phyloP scores from a whole-genome alignment of 139 green algal species.

The Edaphochlamys debaryana region DNA sequence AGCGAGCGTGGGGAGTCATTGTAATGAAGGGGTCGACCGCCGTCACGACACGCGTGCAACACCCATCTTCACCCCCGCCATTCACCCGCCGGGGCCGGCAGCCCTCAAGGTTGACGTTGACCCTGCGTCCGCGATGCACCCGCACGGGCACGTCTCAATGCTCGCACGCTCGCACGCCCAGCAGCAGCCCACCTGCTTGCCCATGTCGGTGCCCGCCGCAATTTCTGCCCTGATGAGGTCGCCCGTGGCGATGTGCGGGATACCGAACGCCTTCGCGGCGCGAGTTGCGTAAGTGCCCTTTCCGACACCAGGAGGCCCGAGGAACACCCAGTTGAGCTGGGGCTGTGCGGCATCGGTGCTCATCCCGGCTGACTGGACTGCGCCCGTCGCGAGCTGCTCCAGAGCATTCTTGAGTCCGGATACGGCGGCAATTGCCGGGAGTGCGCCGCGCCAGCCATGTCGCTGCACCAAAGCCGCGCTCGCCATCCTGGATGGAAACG shows the following conservation, averaged over 20 bases:
- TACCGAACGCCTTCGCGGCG: constrained; percentile 77
- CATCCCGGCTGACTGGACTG: background rate
- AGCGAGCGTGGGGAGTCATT: no score
- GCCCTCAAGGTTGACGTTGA: no score
- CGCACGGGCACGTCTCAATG: no score
- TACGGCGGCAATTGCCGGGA: background rate
- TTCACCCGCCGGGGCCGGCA: no score
- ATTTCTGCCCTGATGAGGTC: constrained; percentile 95
- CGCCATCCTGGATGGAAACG: no score
- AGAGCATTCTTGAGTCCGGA: background rate
- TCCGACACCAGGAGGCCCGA: constrained; percentile 89
- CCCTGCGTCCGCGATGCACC: no score
- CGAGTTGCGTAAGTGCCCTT: constrained; percentile 96
- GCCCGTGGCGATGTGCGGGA: constrained; percentile 93
- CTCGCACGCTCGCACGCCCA: no score
- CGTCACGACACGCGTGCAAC: no score
- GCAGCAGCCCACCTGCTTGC: constrained; percentile 77
- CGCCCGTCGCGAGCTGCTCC: background rate
- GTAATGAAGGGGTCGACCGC: no score
- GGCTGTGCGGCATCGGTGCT: background rate
- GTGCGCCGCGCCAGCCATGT: background rate
- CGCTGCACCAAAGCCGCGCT: no score
- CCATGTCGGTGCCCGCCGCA: constrained; percentile 68
- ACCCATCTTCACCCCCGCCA: no score
- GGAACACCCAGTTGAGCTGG: constrained; percentile 67